Evolutionary conservation across 2,329 filamentous ascomycete genomes (phyloP).

Genomic region (Pestalotiopsis sp.): DNA sequence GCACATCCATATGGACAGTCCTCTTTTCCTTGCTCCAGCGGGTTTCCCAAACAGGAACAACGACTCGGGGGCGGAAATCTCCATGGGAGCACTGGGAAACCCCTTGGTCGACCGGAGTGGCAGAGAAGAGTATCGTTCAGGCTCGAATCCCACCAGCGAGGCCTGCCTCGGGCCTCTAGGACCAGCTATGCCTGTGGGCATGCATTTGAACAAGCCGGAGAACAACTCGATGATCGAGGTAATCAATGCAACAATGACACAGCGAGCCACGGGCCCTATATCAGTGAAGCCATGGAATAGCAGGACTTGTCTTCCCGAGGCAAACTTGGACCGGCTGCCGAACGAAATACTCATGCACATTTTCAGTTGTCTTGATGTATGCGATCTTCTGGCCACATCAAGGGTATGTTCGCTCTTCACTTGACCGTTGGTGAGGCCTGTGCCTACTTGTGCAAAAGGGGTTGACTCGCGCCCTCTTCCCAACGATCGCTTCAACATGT

Average conservation of each 20-base stretch:
- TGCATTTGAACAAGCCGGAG: not conserved
- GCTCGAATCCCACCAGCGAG: not conserved
- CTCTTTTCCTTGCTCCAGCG: not conserved
- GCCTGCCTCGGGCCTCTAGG: not conserved
- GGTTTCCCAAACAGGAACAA: not conserved
- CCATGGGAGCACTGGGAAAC: not conserved
- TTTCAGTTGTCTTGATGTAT: conserved; percentile 57
- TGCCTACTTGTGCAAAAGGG: too few relatives aligned
- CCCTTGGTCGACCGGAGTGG: not conserved
- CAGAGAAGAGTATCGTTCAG: not conserved
- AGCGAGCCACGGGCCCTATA: not conserved
- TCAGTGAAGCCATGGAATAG: conserved; percentile 17
- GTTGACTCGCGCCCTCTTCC: too few relatives aligned
- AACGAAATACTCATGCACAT: conserved; percentile 60
- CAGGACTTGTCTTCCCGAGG: not conserved
- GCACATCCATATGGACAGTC: not conserved
- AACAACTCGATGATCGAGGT: not conserved
- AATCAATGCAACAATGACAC: not conserved
- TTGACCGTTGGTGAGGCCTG: not conserved
- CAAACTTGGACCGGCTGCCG: conserved; percentile 45
- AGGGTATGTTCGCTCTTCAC: conserved; percentile 45
- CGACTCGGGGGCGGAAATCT: not conserved
- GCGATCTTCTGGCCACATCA: conserved; percentile 56
- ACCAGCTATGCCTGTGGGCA: not conserved
- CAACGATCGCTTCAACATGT: too few relatives aligned